A percentile compares a stretch with the other conserved stretches of the same genome.
These are phyloP conservation scores for Cladosporium cucumerinum DNA, from an alignment of 2,329 filamentous ascomycete species.

Conservation along the genomic window DNA sequence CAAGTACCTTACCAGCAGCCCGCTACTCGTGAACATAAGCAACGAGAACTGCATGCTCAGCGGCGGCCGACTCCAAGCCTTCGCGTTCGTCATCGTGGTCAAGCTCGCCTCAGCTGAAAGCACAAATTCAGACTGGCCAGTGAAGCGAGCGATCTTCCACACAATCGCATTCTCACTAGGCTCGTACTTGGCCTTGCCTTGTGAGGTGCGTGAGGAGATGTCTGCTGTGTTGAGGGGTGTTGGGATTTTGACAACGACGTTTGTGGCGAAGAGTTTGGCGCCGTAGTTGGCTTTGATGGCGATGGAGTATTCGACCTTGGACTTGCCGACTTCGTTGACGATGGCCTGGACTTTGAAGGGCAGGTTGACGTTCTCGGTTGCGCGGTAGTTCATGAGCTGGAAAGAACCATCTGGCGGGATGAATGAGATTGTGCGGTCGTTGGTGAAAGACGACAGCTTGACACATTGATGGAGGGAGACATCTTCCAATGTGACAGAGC, in stretches of 20 bases:
- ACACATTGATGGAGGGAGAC: slow-evolving; percentile 99
- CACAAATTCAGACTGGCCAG: slow-evolving; percentile 94
- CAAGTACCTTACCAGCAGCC: slow-evolving; percentile 84
- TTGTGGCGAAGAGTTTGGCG: slow-evolving; percentile 92
- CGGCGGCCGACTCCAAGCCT: slow-evolving; percentile 91
- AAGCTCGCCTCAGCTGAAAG: slow-evolving; percentile 89
- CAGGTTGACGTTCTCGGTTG: slow-evolving; percentile 96
- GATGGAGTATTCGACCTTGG: slow-evolving; percentile 98
- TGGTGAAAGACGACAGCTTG: slow-evolving; percentile 94
- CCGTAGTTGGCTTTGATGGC: slow-evolving; percentile 97
- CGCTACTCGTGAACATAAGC: slow-evolving; percentile 97
- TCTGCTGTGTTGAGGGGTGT: slow-evolving; percentile 94
- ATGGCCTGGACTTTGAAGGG: slow-evolving; percentile 99
- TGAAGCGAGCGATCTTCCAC: slow-evolving; percentile 99
- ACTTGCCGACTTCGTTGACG: slow-evolving; percentile 94
- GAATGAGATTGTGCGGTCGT: slow-evolving; percentile 94
- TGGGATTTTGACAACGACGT: slow-evolving; percentile 89
- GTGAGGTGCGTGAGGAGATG: slow-evolving; percentile 87
- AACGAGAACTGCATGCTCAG: slow-evolving; percentile 88
- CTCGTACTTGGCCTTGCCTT: slow-evolving; percentile 98
- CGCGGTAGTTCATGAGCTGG: slow-evolving; percentile 97
- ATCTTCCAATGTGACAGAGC: slow-evolving; percentile 92
- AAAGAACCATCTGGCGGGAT: slow-evolving; percentile 97
- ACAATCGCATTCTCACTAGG: slow-evolving; percentile 97
- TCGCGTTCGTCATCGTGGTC: slow-evolving; percentile 97